Evolutionary conservation across 345 rosid genomes (phyloP), one percentile per base, ranked within the genome.

Genomic region (Schrenkiella parvula): DNA sequence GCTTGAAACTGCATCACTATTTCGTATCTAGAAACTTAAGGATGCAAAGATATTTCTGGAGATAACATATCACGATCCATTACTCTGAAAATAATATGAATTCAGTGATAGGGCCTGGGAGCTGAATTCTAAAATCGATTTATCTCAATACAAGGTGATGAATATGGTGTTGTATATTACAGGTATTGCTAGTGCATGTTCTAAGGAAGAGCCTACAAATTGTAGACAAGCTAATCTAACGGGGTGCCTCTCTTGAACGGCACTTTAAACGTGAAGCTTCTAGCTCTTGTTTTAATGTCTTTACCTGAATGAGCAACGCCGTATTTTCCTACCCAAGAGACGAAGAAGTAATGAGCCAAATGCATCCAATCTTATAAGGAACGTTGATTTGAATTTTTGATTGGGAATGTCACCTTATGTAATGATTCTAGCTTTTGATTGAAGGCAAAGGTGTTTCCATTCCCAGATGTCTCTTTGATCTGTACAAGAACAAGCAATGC

Each of bases 321-420:
- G 31, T 63, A 61, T 86, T 90, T 80, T 80, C 91, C 93, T 90
- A 84, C 26, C 2, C 69, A 58, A 65, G n/a, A 43, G 61, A 56
- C 43, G 79, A 41, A 2, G 22, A 75, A 55, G 43, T 8, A 41
- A 73, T 47, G 66, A 64, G 39, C 22, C 34, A 74, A 2, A 26
- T 57, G 41, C 52, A 37, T 66, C 34, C 4, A 66, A 37, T 11
- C 11, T 12, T 14, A 46, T 6, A 73, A 32, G 14, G 48, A 22
- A 10, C 34, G 5, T 6, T 19, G 4, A 11, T 34, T 47, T 7
- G 18, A 28, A 46, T 19, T 14, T 0, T 4, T 65, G 73, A 23
- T 6, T 5, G 31, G 41, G 41, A 71, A 44, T 64, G 57, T 70
- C 69, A 87, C 93, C 89, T 90, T 86, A 60, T 86, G 84, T 57